A percentile compares a stretch with the other conserved stretches of the same genome.
Evolutionary conservation across 192 early-diverging fungal genomes (phyloP).

Genomic region (Powellomyces hirtus): DNA sequence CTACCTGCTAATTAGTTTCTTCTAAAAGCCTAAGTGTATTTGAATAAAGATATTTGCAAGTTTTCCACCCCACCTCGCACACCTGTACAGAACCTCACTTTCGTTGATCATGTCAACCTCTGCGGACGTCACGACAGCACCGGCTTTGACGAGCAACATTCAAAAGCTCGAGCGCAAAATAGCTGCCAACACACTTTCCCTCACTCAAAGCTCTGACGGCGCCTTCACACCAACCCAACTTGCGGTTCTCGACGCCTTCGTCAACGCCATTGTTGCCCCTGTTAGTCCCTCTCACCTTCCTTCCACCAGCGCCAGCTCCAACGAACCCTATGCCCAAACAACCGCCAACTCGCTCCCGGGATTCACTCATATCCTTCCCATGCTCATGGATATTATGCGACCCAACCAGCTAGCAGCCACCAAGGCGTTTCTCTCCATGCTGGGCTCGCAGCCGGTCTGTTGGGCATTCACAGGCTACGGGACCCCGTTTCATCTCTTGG

Average conservation of each 20-base stretch:
- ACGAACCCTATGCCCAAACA: conserved; percentile 12
- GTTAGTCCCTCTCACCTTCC: conserved; percentile 37
- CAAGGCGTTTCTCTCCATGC: conserved; percentile 1
- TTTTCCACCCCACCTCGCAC: too few species aligned
- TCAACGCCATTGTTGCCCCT: conserved; percentile 48
- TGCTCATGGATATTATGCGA: conserved; percentile 1
- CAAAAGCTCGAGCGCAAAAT: too few species aligned
- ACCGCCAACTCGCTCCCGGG: conserved; percentile 25
- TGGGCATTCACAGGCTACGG: conserved; percentile 20
- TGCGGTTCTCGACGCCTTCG: conserved; percentile 35
- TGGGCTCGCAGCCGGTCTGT: conserved; percentile 11
- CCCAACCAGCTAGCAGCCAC: conserved; percentile 1
- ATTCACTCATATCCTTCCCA: conserved; percentile 21
- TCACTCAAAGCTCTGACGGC: too few species aligned
- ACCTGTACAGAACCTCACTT: too few species aligned
- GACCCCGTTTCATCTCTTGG: conserved; percentile 32
- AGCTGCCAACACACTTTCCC: too few species aligned
- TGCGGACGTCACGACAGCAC: too few species aligned
- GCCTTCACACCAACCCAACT: not conserved
- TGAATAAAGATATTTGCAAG: too few species aligned
- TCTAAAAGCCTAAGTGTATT: too few species aligned
- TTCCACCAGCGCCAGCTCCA: conserved; percentile 27
- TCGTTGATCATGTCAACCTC: too few species aligned
- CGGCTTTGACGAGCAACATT: too few species aligned
- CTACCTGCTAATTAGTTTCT: too few species aligned